Evolutionary conservation across 805 yeast species (phyloP).

Genomic region (Pichia gijzeniarum): DNA sequence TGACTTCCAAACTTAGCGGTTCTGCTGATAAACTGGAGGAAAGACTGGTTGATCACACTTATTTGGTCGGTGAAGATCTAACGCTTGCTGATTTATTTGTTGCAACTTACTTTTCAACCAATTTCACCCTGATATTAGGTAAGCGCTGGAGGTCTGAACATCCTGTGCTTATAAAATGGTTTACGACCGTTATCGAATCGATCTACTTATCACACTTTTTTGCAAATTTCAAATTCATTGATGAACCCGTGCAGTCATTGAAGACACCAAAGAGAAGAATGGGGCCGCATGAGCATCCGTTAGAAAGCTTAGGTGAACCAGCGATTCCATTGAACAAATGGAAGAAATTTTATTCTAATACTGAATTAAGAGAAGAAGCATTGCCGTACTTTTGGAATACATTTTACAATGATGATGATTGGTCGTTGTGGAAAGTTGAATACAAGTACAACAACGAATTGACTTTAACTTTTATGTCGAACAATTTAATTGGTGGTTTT

Average conservation of each 20-base stretch:
- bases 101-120: constrained; percentile 40
- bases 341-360: constrained; percentile 95
- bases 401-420: constrained; percentile 84
- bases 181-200: constrained; percentile 38
- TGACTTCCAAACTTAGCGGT: constrained; percentile 32
- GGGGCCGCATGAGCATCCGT: constrained; percentile 60
- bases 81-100: constrained; percentile 40
- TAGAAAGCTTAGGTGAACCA: constrained; percentile 71
- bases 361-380: constrained; percentile 90
- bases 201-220: constrained; percentile 42
- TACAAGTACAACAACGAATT: constrained; percentile 98
- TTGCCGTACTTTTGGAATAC: constrained; percentile 97
- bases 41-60: constrained; percentile 39
- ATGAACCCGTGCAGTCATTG: constrained; percentile 57
- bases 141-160: constrained; percentile 43
- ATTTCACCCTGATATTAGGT: constrained; percentile 41
- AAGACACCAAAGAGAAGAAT: constrained; percentile 68
- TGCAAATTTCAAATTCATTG: constrained; percentile 51
- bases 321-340: constrained; percentile 76
- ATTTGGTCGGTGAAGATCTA: constrained; percentile 42
- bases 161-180: constrained; percentile 52
- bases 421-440: constrained; percentile 92
- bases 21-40: constrained; percentile 47
- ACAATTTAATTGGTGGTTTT: constrained; percentile 97
- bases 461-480: constrained; percentile 95